Conservation (phyloP, 805 yeast species). For the Candida anglica region DNA sequence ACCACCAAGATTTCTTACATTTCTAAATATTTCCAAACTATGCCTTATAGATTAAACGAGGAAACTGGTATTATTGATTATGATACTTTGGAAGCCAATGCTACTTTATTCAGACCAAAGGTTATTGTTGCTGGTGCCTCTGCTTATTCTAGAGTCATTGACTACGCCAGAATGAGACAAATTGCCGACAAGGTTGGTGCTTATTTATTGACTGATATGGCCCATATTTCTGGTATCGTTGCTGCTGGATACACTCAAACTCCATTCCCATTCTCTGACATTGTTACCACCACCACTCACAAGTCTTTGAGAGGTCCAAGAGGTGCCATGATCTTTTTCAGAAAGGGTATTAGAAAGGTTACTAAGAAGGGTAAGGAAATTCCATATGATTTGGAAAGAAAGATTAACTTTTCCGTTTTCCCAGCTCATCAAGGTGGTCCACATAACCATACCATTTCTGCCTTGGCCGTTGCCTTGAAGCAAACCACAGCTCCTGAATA, state of each 20-base stretch:
- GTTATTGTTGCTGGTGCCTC: conserved; percentile 97
- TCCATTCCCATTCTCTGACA: conserved; percentile 95
- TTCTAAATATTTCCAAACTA: conserved; percentile 94
- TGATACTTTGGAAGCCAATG: conserved; percentile 89
- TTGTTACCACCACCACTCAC: conserved; percentile 98
- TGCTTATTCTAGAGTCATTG: conserved; percentile 95
- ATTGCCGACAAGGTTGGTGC: conserved; percentile 98
- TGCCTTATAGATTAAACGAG: conserved; percentile 95
- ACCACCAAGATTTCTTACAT: conserved; percentile 91
- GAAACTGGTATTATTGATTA: conserved; percentile 94
- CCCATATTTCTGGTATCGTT: conserved; percentile 93
- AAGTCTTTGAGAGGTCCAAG: conserved; percentile 99
- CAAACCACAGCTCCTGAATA: conserved; percentile 91
- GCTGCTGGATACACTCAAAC: conserved; percentile 95
- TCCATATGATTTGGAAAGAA: conserved; percentile 85
- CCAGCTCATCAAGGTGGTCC: conserved; percentile 99
- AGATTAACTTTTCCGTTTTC: conserved; percentile 97
- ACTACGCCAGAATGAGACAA: conserved; percentile 92
- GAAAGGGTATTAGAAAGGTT: conserved; percentile 88
- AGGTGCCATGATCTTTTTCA: conserved; percentile 99
- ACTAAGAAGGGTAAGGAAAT: conserved; percentile 92
- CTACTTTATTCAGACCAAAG: conserved; percentile 91
- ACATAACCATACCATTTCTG: conserved; percentile 98
- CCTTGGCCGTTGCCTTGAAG: conserved; percentile 93
- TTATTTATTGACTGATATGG: conserved; percentile 95